Base-by-base conservation (phyloP, 495 filamentous ascomycete genomes). In the Hypoxylon trugodes region DNA sequence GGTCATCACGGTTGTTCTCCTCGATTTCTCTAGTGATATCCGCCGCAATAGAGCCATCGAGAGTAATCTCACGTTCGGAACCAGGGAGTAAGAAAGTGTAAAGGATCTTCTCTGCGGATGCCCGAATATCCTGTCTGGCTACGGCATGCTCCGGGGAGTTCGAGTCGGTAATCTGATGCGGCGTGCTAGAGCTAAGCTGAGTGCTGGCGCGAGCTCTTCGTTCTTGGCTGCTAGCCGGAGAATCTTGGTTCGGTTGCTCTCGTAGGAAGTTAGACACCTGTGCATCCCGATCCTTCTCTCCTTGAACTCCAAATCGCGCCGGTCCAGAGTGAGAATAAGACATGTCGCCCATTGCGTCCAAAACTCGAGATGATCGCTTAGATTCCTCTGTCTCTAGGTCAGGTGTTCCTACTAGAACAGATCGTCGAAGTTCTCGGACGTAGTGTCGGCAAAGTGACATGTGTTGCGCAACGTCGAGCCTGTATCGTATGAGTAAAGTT, bases 391-490 rank as follows among this genome's bases (percentile, higher is more conserved):
- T 92, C 55, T 97, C 93, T 22, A 91, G 82, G 51, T 98, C 95
- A 9, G 95, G 95, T 0, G 95, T 99, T 18, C 91, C 90, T 22
- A 98, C 85, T 22, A 99, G 85, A 35, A 98, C 92, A 1, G 94
- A 97, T 47, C 95, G 84, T 51, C 95, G 91, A 47, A 99, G 82
- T 72, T 97, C 94, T 63, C 95, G 89, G 15, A 99, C 96, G 77
- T 97, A 99, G 76, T 98, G 93, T 37, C 95, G 91, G 73, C 95
- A 99, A 22, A 99, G 85, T 12, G 92, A 95, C 89, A 97, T 97
- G 74, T 99, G 95, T 71, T 99, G 95, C 7, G 95, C 92, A 36
- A 99, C 94, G 87, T 99, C 95, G 68, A 99, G 93, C 95, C 94
- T 98, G 52, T 21, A 0, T 51, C 54, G 45, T 32, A 40, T 65